Percentiles rank a stretch among this genome's conserved stretches.
These are phyloP conservation scores for Fusarium irregulare DNA, from an alignment of 2,329 filamentous ascomycete genomes.

Conservation along the genomic window DNA sequence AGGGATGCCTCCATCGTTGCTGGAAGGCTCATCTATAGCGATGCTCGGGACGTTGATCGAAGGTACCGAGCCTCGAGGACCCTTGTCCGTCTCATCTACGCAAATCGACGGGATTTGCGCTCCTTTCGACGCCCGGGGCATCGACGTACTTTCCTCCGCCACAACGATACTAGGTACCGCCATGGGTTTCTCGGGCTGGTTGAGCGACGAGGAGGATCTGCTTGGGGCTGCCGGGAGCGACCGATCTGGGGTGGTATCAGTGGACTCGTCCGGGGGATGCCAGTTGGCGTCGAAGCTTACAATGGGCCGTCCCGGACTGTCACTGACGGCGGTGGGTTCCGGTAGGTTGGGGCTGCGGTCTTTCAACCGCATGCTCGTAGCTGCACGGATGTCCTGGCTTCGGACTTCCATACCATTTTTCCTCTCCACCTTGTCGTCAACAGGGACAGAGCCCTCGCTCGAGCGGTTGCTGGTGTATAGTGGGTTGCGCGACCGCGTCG, in stretches of 20 bases:
- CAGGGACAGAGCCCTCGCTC: conserved; percentile 44
- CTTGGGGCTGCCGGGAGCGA: conserved; percentile 46
- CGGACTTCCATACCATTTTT: conserved; percentile 87
- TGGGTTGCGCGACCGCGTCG: conserved; percentile 83
- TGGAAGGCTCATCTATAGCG: conserved; percentile 51
- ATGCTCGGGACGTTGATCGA: conserved; percentile 64
- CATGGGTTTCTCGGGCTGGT: conserved; percentile 51
- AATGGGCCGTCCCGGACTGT: conserved; percentile 90
- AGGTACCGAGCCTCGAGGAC: conserved; percentile 45
- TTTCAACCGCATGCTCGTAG: conserved; percentile 88
- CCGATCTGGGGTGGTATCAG: conserved; percentile 71
- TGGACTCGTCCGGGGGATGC: conserved; percentile 76
- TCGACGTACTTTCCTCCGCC: conserved; percentile 59
- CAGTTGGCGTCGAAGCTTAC: conserved; percentile 94
- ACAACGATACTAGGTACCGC: conserved; percentile 66
- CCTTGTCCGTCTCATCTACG: conserved; percentile 47
- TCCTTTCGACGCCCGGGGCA: conserved; percentile 45
- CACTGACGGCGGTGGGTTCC: conserved; percentile 89
- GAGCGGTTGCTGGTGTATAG: conserved; percentile 77
- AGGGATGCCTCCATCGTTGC: conserved; percentile 52
- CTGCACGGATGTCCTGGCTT: conserved; percentile 86
- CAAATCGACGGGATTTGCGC: conserved; percentile 52
- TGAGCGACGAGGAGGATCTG: conserved; percentile 43
- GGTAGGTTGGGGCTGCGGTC: conserved; percentile 89
- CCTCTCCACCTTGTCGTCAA: conserved; percentile 62